Evolutionary conservation across 176 grass and related monocot species (phyloP).

Genomic region (bread wheat (Triticum aestivum)): IWGSC_CS_RefSeq_v2.1 NC_057802.1:122536114-122536613

Average conservation of each 20-base stretch:
- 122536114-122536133: too few relatives aligned
- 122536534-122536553: conserved; percentile 35
- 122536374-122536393: conserved; percentile 36
- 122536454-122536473: conserved; percentile 41
- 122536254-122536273: background rate
- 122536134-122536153: too few relatives aligned
- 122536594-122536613: conserved; percentile 72
- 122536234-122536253: too few relatives aligned
- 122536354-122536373: conserved; percentile 28
- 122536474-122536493: conserved; percentile 65
- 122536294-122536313: background rate
- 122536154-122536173: too few relatives aligned
- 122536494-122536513: conserved; percentile 51
- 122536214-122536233: too few relatives aligned
- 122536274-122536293: background rate
- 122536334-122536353: conserved; percentile 4
- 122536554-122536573: conserved; percentile 75
- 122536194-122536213: too few relatives aligned
- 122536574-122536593: conserved; percentile 86
- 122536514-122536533: conserved; percentile 45
- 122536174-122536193: too few relatives aligned
- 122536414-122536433: conserved; percentile 46
- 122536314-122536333: conserved; percentile 23
- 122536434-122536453: conserved; percentile 51
- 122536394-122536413: conserved; percentile 56